Evolutionary conservation across 75 land plant species (phyloP).

Genomic region (Sequoiadendron giganteum): DNA sequence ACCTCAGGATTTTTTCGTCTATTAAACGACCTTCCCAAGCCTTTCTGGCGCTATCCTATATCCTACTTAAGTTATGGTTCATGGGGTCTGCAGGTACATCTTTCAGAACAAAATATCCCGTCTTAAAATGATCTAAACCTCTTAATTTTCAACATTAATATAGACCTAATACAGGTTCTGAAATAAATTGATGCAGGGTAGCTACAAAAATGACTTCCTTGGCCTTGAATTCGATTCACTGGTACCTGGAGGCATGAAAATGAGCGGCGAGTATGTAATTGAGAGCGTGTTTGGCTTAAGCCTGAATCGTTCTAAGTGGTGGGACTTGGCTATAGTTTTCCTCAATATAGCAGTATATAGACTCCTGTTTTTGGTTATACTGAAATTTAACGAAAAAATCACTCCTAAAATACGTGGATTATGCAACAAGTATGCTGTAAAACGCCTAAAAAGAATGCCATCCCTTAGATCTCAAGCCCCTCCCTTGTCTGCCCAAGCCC

Average conservation of each 20-base stretch:
- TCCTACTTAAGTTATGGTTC: slow-evolving; percentile 71
- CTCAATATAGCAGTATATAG: slow-evolving; percentile 40
- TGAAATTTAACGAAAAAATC: slow-evolving; percentile 65
- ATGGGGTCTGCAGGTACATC: slow-evolving; percentile 79
- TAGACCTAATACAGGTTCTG: background rate
- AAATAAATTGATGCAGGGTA: slow-evolving; percentile 34
- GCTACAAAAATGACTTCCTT: slow-evolving; percentile 56
- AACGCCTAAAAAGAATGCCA: background rate
- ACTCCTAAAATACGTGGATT: slow-evolving; percentile 34
- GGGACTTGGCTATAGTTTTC: slow-evolving; percentile 44
- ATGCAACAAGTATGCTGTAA: slow-evolving; percentile 13
- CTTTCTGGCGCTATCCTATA: slow-evolving; percentile 84
- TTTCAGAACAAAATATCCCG: background rate
- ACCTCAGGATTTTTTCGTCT: slow-evolving; percentile 76
- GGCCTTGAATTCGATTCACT: slow-evolving; percentile 61
- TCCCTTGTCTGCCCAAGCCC: background rate
- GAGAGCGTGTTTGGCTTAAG: slow-evolving; percentile 29
- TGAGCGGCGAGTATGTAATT: slow-evolving; percentile 52
- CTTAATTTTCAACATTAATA: background rate
- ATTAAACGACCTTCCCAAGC: slow-evolving; percentile 80
- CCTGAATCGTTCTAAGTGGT: slow-evolving; percentile 62
- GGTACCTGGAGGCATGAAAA: slow-evolving; percentile 29
- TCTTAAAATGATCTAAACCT: background rate
- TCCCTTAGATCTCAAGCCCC: background rate
- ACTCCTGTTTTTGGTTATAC: slow-evolving; percentile 46